Evolutionary conservation across 2,329 filamentous ascomycete species (phyloP), one percentile per base, ranked within the genome.

Genomic region (Apiospora arundinis): DNA sequence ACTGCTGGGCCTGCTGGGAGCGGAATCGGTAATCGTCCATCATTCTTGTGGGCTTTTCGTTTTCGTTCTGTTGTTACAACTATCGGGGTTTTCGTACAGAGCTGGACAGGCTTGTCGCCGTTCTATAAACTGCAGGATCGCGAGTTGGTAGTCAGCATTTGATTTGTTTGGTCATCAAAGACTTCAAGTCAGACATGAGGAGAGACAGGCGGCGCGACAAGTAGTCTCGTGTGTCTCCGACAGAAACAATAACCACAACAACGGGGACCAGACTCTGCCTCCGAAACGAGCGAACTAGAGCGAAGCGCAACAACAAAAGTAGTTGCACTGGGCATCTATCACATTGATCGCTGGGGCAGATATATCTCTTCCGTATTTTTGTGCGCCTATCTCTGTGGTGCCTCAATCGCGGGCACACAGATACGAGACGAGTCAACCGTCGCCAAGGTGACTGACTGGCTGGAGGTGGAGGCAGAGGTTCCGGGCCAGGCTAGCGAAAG

Each of bases 1-100:
- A 93, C 82, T 93, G 91, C 82, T 95, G 92, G 79, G 89, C 89
- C 56, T 63, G 56, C 65, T 67, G 65, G 65, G 65, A 44, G 77
- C 92, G 91, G 83, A 93, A 95, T 81, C 92, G 92, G 82, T 93
- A 86, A 83, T 95, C 92, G 83, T 95, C 93, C 89, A 94, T 93
- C 85, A 89, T 80, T 89, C 83, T 63, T 63, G 56, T 63, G 18
- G 49, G 56, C 79, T 87, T 87, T 79, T 88, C 87, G 72, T 75
- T 70, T 67, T 70, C 63, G 28, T 25, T 70, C 70, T 78, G 78
- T 80, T 80, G 77, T 78, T 81, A 83, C 80, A 81, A 81, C 75
- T 76, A 76, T 68, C 66, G 67, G 67, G 37, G 56, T 32, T 80
- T 80, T 85, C 79, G 81, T 85, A 85, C 83, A 84, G 77, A 77